Base-by-base conservation (phyloP, 73 alveolate species). In the Paramecium sonneborni region DNA sequence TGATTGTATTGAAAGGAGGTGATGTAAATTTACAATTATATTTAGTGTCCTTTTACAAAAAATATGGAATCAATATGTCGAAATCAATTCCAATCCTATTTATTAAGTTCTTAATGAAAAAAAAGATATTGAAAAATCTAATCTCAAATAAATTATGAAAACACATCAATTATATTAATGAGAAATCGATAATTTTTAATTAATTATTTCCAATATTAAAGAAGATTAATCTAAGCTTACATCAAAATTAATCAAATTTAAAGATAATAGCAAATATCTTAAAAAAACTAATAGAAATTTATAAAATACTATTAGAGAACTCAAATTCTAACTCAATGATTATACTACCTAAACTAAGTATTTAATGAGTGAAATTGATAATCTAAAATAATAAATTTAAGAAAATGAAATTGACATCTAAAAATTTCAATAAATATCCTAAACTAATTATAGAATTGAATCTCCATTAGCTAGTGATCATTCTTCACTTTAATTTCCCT, bases 1-100 rank as follows among this genome's bases (percentile, higher is more conserved):
- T 7, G 90, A 79, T 79, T 79, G 90, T 24, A 39, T 79, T 30
- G 90, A 79, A 23, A 79, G 32, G 69, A 74, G 58, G 58, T 37
- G 68, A 52, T 52, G 68, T 52, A 52, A 18, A 74, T 74, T 34
- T 37, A 34, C 24, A 74, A 34, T 0, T 28, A 18, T 37, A 74
- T 30, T 26, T 37, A 79, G 90, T 79, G 90, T 79, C 5, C 41
- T 79, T 5, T 23, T 79, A 10, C 76, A 79, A 11, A 79, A 44
- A 32, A 79, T 79, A 11, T 79, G 90, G 90, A 23, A 46, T 20
- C 30, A 79, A 79, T 79, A 79, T 26, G 69, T 46, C 6, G 90
- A 79, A 23, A 79, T 79, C 28, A 79, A 39, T 43, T 79, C 44
- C 0, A 23, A 21, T 5, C 48, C 41, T 10, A 39, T 79, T 21